Base-by-base conservation (phyloP, 306 rosid species). In the Begonia loranthoides region DNA sequence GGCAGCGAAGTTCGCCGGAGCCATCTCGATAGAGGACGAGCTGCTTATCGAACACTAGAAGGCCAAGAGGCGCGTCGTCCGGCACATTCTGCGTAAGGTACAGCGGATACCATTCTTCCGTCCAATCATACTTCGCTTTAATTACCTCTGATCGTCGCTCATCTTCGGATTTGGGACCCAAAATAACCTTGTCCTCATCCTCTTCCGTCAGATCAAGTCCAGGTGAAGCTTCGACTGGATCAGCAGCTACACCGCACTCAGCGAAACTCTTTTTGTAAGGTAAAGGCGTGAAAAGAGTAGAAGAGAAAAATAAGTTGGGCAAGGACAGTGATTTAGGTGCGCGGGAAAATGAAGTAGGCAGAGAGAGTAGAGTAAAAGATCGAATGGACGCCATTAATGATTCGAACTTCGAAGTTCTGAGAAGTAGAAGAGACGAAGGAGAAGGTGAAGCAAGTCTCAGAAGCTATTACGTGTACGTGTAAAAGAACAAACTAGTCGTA, bases 21-120 rank as follows among this genome's bases (percentile, higher is more conserved):
- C 63, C 87, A 11, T 86, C 95, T 40, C 45, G 71, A 46, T 78
- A 85, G 64, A 90, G 51, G 6, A 90, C 99, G 1, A 85, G 56
- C 40, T 85, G 87, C 67, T 70, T 80, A 48, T 86, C 81, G 41
- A 76, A 90, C 28, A 90, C 95, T 12, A 51, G 78, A 65, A 90
- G 85, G 7, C 92, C 99, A 24, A 90, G 58, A 1, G 99, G 99
- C 5, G 99, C 94, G 54, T 90, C 99, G 1, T 74, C 70, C 0
- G 99, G 99, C 34, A 85, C 66, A 56, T 80, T 61, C 74, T 59
- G 41, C 17, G 95, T 64, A 34, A 90, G 75, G 56, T 90, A 90
- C 60, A 90, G 51, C 5, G 99, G 99, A 67, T 90, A 90, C 99
- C 99, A 90, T 65, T 90, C 99, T 58, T 85, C 70, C 1, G 79